A percentile compares a stretch with the other conserved stretches of the same genome.
Conservation (phyloP, 257 asterid genomes). For the Schizonepeta tenuifolia region DNA sequence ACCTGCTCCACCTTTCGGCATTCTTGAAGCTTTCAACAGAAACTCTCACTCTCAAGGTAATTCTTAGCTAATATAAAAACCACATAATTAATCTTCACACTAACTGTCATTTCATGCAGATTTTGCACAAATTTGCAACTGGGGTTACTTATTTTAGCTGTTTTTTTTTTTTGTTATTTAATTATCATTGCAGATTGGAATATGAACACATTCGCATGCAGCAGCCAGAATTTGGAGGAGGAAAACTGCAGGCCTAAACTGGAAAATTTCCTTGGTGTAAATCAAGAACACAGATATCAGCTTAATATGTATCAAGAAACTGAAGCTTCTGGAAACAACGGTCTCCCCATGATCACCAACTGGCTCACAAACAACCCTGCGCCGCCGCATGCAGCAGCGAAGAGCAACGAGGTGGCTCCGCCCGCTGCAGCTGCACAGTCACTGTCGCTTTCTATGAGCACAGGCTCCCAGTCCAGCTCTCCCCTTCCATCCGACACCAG, state of each 20-base stretch:
- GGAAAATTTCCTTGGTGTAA: constrained; percentile 50
- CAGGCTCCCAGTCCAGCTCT: constrained; percentile 35
- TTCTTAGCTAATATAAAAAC: too few relatives aligned
- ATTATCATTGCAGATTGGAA: constrained; percentile 57
- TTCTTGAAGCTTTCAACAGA: constrained; percentile 52
- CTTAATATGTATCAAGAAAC: constrained; percentile 36
- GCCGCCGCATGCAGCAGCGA: constrained; percentile 16
- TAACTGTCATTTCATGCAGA: background rate
- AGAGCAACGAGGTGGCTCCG: background rate
- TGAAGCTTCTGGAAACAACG: constrained; percentile 17
- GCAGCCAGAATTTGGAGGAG: constrained; percentile 37
- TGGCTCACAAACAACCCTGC: constrained; percentile 68
- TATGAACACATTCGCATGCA: constrained; percentile 48
- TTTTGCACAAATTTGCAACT: background rate
- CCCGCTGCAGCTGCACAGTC: constrained; percentile 37
- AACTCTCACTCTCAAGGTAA: constrained; percentile 49
- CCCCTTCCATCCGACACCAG: background rate
- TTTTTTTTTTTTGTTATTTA: background rate
- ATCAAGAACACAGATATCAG: constrained; percentile 17
- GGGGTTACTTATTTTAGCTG: background rate
- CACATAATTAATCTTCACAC: too few relatives aligned
- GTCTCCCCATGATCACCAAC: constrained; percentile 64
- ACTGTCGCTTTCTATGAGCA: constrained; percentile 81
- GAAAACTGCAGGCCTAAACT: constrained; percentile 54
- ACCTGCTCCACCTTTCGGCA: constrained; percentile 48